Percentiles rank a stretch among this genome's conserved stretches.
Evolutionary conservation across 164 flowering plant species (phyloP).

Genomic region (Liriodendron chinense): DNA sequence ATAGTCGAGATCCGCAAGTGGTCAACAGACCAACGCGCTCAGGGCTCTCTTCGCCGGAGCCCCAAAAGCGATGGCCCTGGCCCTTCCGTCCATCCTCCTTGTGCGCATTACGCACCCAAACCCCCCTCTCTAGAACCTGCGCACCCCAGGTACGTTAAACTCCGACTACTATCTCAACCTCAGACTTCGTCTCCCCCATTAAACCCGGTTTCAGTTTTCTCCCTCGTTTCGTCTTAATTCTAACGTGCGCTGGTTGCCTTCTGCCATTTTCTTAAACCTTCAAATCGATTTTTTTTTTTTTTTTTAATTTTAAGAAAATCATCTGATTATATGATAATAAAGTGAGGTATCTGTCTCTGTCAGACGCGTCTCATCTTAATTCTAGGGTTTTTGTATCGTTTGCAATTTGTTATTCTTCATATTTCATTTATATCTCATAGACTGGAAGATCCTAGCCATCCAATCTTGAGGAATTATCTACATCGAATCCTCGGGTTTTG

Average conservation of each 20-base stretch:
- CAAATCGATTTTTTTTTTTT: neutral
- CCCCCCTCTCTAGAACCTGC: neutral
- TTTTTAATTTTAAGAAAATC: too few relatives aligned
- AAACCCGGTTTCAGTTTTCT: neutral
- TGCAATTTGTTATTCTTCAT: neutral
- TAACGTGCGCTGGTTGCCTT: neutral
- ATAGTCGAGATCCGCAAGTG: neutral
- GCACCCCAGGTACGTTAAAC: neutral
- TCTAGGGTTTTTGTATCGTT: neutral
- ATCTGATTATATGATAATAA: neutral
- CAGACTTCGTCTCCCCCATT: neutral
- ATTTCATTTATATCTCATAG: neutral
- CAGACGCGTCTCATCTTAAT: neutral
- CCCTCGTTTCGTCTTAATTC: neutral
- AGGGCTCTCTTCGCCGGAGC: neutral
- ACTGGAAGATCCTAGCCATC: neutral
- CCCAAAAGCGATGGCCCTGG: neutral
- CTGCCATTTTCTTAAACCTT: neutral
- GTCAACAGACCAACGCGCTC: neutral
- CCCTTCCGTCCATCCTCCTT: neutral
- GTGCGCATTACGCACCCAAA: neutral
- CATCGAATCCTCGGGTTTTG: neutral
- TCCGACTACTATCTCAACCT: too few relatives aligned
- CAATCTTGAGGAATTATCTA: neutral
- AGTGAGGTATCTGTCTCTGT: neutral